phyloP scores from a whole-genome alignment of 768 basidiomycete genomes.

The Pulveroboletus frians region DNA sequence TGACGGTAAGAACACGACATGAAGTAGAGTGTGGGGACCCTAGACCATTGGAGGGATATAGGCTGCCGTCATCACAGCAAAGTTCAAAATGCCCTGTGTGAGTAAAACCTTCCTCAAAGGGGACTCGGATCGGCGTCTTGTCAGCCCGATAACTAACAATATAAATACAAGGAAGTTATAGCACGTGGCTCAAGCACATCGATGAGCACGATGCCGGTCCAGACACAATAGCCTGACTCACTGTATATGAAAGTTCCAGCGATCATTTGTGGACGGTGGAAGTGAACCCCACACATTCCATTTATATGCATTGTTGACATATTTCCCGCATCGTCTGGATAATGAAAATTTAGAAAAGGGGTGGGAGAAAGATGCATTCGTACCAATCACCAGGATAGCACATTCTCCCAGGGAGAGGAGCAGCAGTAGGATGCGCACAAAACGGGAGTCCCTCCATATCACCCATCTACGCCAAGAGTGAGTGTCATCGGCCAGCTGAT shows the following conservation, averaged over 20 bases:
- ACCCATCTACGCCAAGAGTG: conserved; percentile 15
- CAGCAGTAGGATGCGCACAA: conserved; percentile 9
- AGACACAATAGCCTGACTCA: neutral
- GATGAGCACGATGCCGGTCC: neutral
- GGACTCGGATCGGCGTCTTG: conserved; percentile 3
- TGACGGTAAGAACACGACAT: neutral
- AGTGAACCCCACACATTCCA: neutral
- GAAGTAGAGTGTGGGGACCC: neutral
- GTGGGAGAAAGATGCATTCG: neutral
- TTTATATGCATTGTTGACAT: neutral
- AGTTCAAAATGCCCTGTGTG: conserved; percentile 17
- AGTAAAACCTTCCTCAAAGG: conserved; percentile 14
- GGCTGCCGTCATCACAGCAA: conserved; percentile 6
- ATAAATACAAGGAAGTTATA: conserved; percentile 18
- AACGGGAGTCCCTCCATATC: conserved; percentile 19
- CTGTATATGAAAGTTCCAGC: conserved; percentile 10
- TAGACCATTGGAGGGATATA: conserved; percentile 15
- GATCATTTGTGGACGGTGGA: neutral
- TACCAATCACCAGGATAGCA: conserved; percentile 10
- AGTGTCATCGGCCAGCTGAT: neutral
- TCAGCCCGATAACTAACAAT: conserved; percentile 16
- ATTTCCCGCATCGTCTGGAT: conserved; percentile 2
- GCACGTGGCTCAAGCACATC: conserved; percentile 7
- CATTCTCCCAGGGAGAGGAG: conserved; percentile 19
- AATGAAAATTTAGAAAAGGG: neutral